These are phyloP conservation scores for Russula sp. DNA, from an alignment of 768 basidiomycete genomes.

Conservation along the genomic window DNA sequence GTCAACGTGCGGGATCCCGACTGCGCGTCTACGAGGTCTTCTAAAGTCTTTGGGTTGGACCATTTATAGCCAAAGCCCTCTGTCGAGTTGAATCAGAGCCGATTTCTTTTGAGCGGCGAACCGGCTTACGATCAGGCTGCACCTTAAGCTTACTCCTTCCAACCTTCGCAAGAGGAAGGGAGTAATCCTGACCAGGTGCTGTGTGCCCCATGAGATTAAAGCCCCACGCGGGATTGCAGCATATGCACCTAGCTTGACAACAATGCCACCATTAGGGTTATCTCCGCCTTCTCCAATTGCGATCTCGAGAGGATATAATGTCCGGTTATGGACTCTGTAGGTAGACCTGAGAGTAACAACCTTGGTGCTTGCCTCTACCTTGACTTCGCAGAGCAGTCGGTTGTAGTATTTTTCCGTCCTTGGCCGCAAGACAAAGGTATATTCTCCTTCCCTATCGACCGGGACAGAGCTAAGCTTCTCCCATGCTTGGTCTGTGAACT, in stretches of 20 bases:
- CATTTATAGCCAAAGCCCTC: conserved; percentile 97
- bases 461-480: conserved; percentile 82
- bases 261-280: conserved; percentile 69
- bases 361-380: conserved; percentile 88
- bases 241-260: conserved; percentile 53
- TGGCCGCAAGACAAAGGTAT: conserved; percentile 78
- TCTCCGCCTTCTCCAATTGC: conserved; percentile 82
- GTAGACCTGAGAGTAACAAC: conserved; percentile 90
- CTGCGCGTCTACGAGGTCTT: conserved; percentile 67
- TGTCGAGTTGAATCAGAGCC: conserved; percentile 28
- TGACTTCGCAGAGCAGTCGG: conserved; percentile 83
- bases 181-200: conserved; percentile 82
- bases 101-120: not conserved
- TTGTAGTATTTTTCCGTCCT: conserved; percentile 63
- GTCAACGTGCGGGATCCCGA: conserved; percentile 43
- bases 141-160: conserved; percentile 73
- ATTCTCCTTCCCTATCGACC: conserved; percentile 92
- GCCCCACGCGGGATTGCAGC: not conserved
- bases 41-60: conserved; percentile 83
- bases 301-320: conserved; percentile 86
- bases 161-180: conserved; percentile 86
- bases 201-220: not conserved
- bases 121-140: conserved; percentile 81
- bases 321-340: conserved; percentile 84
- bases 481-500: conserved; percentile 81